Base-by-base conservation (phyloP, 2,329 filamentous ascomycete genomes). In the Sporothrix brunneoviolacea region DNA sequence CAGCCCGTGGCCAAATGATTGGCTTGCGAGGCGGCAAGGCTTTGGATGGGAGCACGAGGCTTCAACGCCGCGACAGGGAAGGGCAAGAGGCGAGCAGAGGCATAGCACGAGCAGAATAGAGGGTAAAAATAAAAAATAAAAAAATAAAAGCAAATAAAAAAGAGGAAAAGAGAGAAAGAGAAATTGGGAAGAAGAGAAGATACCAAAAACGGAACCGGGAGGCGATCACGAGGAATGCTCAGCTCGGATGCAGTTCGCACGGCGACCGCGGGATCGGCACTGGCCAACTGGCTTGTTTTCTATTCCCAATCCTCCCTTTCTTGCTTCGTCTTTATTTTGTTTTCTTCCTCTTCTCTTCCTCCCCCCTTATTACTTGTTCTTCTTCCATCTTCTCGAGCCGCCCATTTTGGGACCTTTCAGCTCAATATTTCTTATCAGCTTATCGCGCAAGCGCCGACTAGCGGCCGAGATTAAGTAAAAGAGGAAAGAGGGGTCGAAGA, bases 1-100 rank as follows among this genome's bases (percentile, higher is more conserved):
- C 15, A 18, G 41, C 55, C 32, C 55, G 55, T 57, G 55, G 53
- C 46, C 15, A 53, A 55, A 55, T 57, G 55, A 57, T 57, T 57
- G 53, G 55, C 35, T 32, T 40, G 41, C 46, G 32, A 36, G 33
- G 13, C 28, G 43, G 36, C 45, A 36, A 54, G 54, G 52, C 52
- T 52, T 12, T n/a, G 9, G 15, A 12, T 12, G 7, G 30, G 30
- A 4, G 30, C 30, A 13, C 30, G 13, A 35, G n/a, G 32, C 32
- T 35, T 35, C 32, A 35, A 16, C 32, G 13, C 6, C 12, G 6
- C 6, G n/a, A 15, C 6, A 15, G 32, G 13, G 32, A 13, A 19
- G 18, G 18, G 19, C 15, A 38, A 2, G 16, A n/a, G 22, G 27
- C 5, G 7, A 35, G 37, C 6, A 24, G 24, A 36, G 9, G 24